Evolutionary conservation across 805 yeast genomes (phyloP).

Genomic region (Osmozyma mogii): DNA sequence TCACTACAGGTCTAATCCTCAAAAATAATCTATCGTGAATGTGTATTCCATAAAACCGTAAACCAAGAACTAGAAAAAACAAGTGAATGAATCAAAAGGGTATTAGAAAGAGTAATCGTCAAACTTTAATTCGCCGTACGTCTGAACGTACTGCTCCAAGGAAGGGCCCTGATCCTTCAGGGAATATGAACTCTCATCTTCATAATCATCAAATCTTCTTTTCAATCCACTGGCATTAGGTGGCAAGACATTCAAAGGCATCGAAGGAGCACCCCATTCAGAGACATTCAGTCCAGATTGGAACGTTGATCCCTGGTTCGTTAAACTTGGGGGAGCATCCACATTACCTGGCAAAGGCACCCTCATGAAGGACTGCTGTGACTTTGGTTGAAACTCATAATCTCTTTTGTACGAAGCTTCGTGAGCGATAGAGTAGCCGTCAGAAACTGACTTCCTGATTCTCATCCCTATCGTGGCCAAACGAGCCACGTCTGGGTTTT

Average conservation of each 20-base stretch:
- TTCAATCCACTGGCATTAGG: conserved; percentile 10
- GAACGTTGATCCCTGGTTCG: conserved; percentile 36
- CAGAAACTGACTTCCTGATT: conserved; percentile 57
- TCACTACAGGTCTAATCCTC: too few species aligned
- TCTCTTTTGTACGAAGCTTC: conserved; percentile 6
- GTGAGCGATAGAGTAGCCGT: conserved; percentile 41
- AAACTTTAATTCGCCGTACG: conserved; percentile 39
- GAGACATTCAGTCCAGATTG: conserved; percentile 34
- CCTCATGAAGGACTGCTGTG: conserved; percentile 14
- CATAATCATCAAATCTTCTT: conserved; percentile 20
- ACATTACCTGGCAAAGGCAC: conserved; percentile 36
- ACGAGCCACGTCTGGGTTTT: conserved; percentile 24
- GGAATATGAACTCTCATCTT: too few species aligned
- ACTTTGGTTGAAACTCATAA: conserved; percentile 5
- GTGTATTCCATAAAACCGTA: too few species aligned
- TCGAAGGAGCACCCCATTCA: conserved; percentile 26
- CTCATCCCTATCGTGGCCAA: conserved; percentile 63
- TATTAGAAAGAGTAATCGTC: background rate
- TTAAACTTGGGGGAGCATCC: conserved; percentile 37
- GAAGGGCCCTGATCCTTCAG: conserved; percentile 3
- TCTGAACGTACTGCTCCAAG: conserved; percentile 18
- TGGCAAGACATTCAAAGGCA: conserved; percentile 2
- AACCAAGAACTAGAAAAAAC: too few species aligned
- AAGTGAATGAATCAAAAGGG: too few species aligned
- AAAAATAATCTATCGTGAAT: too few species aligned